A percentile compares a stretch with the other conserved stretches of the same genome.
These are phyloP conservation scores for Aspergillaceae sp. DNA, from an alignment of 2,329 filamentous ascomycete genomes.

Conservation along the genomic window DNA sequence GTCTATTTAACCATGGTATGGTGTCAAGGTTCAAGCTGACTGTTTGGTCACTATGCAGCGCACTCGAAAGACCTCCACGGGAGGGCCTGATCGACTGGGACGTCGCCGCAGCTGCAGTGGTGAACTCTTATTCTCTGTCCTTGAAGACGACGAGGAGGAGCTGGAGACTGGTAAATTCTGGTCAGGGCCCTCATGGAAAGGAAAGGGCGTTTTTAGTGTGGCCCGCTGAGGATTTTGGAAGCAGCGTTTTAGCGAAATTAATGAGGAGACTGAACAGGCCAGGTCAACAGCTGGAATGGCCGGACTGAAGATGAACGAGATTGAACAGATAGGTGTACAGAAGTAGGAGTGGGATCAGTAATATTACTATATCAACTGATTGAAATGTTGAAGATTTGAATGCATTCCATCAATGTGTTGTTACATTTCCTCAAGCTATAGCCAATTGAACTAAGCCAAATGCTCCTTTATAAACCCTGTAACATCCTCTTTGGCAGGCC, in stretches of 20 bases:
- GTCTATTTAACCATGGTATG: slow-evolving; percentile 1
- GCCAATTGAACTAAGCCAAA: too few species aligned
- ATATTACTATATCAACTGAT: too few species aligned
- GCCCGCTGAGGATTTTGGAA: slow-evolving; percentile 10
- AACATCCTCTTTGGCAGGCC: too few species aligned
- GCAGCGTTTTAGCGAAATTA: slow-evolving; percentile 1
- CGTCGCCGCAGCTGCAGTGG: slow-evolving; percentile 3
- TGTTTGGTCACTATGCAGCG: slow-evolving; percentile 6
- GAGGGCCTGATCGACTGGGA: slow-evolving; percentile 1
- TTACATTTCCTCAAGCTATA: too few species aligned
- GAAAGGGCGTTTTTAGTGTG: slow-evolving; percentile 2
- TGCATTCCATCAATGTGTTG: too few species aligned
- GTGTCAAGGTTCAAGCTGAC: slow-evolving; percentile 2
- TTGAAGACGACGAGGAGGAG: not conserved
- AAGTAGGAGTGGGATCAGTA: not conserved
- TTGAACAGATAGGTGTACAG: not conserved
- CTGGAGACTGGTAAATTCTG: not conserved
- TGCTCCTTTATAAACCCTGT: too few species aligned
- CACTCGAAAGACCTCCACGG: slow-evolving; percentile 3
- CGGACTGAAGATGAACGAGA: not conserved
- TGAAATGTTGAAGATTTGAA: too few species aligned
- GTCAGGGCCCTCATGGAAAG: slow-evolving; percentile 4
- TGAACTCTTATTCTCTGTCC: not conserved
- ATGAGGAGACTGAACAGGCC: not conserved
- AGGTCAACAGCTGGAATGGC: not conserved